A percentile compares a stretch with the other conserved stretches of the same genome.
These are phyloP conservation scores for Saccharomyces hybrid DNA, from an alignment of 1,139 yeast species.

Conservation along the genomic window DNA sequence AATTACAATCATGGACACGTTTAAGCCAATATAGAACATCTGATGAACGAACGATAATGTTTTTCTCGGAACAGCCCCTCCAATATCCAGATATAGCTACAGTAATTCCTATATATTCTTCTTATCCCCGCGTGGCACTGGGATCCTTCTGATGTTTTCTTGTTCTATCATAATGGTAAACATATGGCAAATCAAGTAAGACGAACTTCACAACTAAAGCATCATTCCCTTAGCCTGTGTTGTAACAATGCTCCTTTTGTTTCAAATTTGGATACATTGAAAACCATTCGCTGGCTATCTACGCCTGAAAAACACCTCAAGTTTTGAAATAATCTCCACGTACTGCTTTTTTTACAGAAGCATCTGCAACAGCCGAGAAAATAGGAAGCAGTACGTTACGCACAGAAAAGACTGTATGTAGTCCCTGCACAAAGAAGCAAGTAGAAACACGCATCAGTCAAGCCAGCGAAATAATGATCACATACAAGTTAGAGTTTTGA, in stretches of 20 bases:
- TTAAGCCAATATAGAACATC: not conserved
- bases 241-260: not conserved
- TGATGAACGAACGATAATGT: not conserved
- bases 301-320: not conserved
- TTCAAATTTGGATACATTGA: not conserved
- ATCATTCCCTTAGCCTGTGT: not conserved
- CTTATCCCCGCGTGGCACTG: not conserved
- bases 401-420: not conserved
- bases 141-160: not conserved
- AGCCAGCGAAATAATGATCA: not conserved
- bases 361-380: not conserved
- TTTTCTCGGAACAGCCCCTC: not conserved
- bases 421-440: slow-evolving; percentile 1
- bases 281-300: not conserved
- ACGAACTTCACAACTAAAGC: not conserved
- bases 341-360: not conserved
- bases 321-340: not conserved
- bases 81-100: not conserved
- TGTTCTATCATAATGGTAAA: not conserved
- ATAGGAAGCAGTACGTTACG: not conserved
- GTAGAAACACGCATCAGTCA: not conserved
- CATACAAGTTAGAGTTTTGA: not conserved
- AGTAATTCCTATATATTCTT: not conserved
- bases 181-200: not conserved
- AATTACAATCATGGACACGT: not conserved